These are phyloP conservation scores for Euphorbia celastroides DNA, from an alignment of 441 rosid genomes.

Conservation along the genomic window DNA sequence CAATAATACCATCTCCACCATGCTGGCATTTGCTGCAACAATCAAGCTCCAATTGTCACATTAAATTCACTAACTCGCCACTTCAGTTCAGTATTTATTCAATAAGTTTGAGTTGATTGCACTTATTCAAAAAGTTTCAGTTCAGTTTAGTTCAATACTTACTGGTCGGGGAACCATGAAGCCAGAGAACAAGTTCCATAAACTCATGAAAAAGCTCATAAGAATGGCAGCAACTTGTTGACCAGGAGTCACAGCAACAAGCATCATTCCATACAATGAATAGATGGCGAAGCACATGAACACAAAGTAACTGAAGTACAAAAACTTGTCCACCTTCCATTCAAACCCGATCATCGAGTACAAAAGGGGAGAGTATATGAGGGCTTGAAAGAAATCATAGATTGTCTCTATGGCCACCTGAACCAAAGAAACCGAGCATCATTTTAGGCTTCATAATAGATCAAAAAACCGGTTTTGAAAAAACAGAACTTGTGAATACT, in stretches of 20 bases:
- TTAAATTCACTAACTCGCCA: too few relatives aligned
- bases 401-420: slow-evolving; percentile 50
- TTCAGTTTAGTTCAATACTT: too few relatives aligned
- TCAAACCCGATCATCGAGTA: slow-evolving; percentile 51
- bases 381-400: slow-evolving; percentile 43
- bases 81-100: too few relatives aligned
- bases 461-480: too few relatives aligned
- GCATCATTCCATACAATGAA: slow-evolving; percentile 62
- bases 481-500: too few relatives aligned
- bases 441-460: too few relatives aligned
- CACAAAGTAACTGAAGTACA: too few relatives aligned
- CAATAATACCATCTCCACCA: too few relatives aligned
- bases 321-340: slow-evolving; percentile 30
- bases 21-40: slow-evolving; percentile 39
- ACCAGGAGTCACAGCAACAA: slow-evolving; percentile 53
- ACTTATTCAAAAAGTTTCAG: too few relatives aligned
- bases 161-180: slow-evolving; percentile 46
- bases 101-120: too few relatives aligned
- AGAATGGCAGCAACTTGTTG: slow-evolving; percentile 49
- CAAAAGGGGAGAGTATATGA: slow-evolving; percentile 33
- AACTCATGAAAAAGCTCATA: slow-evolving; percentile 50
- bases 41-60: neutral
- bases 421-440: neutral
- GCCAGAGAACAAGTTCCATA: slow-evolving; percentile 70
- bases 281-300: slow-evolving; percentile 55